Evolutionary conservation across 306 rosid genomes (phyloP), one percentile per base, ranked within the genome.

Genomic region (Sicyos edulis): DNA sequence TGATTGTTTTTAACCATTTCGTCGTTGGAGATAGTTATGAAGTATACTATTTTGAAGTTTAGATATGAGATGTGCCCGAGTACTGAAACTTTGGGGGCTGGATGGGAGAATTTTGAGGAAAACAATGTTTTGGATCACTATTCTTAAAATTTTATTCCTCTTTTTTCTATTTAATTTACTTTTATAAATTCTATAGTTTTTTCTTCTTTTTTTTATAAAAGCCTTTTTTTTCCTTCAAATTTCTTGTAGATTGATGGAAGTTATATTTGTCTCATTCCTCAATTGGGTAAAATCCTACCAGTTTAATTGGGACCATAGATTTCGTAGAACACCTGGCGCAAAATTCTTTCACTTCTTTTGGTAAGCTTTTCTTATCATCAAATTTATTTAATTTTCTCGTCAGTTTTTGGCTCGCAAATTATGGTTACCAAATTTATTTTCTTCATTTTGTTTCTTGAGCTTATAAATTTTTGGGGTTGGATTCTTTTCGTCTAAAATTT

Each of bases 21-120:
- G 37, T 24, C 72, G 9, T n/a, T 42, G 17, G 32, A 64, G 71
- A 10, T 67, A 40, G 72, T 45, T 37, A 21, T 45, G 53, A 12
- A 60, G 20, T 50, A 50, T 68, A 47, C 70, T 68, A 50, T 50
- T 47, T 44, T 20, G 73, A 68, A 16, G 73, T 49, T 50, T 68
- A 68, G 73, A 68, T 68, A 21, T 24, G 44, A 68, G 73, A 68
- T 68, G 71, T 45, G 55, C 55, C 55, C 55, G 52, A 11, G 53
- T 66, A 3, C 20, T 14, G 42, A 16, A 49, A 68, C 70, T 40
- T 63, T 9, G 70, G 70, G 26, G 5, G 37, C n/a, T 40, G 47
- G 53, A 10, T 42, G 29, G 70, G n/a, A 42, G 53, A 42, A 40
- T 64, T 64, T 32, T 32, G 11, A 60, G 10, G 32, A 42, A 63